These are phyloP conservation scores for Fennellomyces sp. DNA, from an alignment of 371 early-diverging fungal species.

Conservation along the genomic window DNA sequence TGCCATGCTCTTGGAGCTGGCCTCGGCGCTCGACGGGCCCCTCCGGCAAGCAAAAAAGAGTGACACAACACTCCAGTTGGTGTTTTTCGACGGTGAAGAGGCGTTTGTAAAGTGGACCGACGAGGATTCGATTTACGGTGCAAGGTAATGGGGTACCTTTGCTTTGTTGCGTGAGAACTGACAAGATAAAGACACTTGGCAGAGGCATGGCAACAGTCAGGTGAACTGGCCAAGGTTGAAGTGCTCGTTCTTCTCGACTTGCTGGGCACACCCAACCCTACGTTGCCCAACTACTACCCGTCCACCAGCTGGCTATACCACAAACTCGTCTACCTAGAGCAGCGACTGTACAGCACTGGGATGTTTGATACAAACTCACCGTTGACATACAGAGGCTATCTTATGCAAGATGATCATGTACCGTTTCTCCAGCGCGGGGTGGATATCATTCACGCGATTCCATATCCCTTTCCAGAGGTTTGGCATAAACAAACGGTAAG, in stretches of 20 bases:
- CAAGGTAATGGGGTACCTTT: conserved; percentile 67
- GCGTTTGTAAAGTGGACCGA: conserved; percentile 81
- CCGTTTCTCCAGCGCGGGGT: conserved; percentile 86
- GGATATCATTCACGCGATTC: conserved; percentile 88
- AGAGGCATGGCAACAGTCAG: conserved; percentile 41
- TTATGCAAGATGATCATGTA: conserved; percentile 90
- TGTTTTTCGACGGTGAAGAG: conserved; percentile 98
- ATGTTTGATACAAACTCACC: conserved; percentile 43
- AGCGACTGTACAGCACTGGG: conserved; percentile 37
- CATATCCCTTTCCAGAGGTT: conserved; percentile 86
- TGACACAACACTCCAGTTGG: conserved; percentile 78
- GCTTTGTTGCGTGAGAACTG: conserved; percentile 20
- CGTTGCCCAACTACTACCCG: conserved; percentile 62
- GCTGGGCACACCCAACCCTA: conserved; percentile 64
- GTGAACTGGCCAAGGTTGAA: conserved; percentile 73
- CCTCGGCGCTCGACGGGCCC: conserved; percentile 40
- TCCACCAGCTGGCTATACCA: conserved; percentile 64
- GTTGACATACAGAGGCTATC: conserved; percentile 32
- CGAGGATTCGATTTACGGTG: conserved; percentile 91
- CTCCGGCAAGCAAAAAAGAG: conserved; percentile 8
- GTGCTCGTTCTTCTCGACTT: conserved; percentile 88
- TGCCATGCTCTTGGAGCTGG: conserved; percentile 88
- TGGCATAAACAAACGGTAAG: conserved; percentile 85
- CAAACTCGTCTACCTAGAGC: conserved; percentile 51
- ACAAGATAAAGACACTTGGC: conserved; percentile 39